phyloP scores from a whole-genome alignment of 257 asterid species.

The Eucommia ulmoides region DNA sequence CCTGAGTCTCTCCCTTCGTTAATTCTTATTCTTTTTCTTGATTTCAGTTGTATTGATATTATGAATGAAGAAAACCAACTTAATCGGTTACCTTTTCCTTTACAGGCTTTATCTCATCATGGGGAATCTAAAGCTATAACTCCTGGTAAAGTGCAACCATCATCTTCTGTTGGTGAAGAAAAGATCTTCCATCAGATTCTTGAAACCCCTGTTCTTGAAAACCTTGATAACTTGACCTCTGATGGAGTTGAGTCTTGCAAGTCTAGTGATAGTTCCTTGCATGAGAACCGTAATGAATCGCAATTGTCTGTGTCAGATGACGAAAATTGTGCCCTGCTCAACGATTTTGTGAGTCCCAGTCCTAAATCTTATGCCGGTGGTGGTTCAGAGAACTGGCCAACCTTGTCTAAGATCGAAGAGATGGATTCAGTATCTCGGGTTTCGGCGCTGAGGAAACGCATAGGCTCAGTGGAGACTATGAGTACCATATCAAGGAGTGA shows the following conservation, averaged over 20 bases:
- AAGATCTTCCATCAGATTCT: slow-evolving; percentile 20
- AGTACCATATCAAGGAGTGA: slow-evolving; percentile 29
- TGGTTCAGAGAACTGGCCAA: slow-evolving; percentile 25
- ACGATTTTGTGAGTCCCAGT: slow-evolving; percentile 9
- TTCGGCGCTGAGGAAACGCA: slow-evolving; percentile 45
- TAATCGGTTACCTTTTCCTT: neutral
- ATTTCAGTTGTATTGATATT: neutral
- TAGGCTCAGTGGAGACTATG: slow-evolving; percentile 32
- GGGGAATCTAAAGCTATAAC: slow-evolving; percentile 19
- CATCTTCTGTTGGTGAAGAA: slow-evolving; percentile 4
- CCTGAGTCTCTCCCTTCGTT: no score
- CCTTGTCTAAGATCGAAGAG: slow-evolving; percentile 40
- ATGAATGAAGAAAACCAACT: neutral
- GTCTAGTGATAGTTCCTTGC: neutral
- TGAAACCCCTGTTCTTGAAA: slow-evolving; percentile 20
- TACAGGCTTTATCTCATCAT: slow-evolving; percentile 48
- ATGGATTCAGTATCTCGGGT: slow-evolving; percentile 71
- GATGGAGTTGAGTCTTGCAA: slow-evolving; percentile 14
- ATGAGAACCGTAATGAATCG: neutral
- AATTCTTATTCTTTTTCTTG: no score
- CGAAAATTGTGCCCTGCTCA: slow-evolving; percentile 9
- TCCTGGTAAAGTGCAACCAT: slow-evolving; percentile 11
- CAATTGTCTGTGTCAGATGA: neutral
- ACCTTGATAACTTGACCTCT: slow-evolving; percentile 16
- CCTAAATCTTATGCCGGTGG: slow-evolving; percentile 6